Evolutionary conservation across 352 stramenopile species (phyloP), one percentile per base, ranked within the genome.

Genomic region (Globisporangium splendens): DNA sequence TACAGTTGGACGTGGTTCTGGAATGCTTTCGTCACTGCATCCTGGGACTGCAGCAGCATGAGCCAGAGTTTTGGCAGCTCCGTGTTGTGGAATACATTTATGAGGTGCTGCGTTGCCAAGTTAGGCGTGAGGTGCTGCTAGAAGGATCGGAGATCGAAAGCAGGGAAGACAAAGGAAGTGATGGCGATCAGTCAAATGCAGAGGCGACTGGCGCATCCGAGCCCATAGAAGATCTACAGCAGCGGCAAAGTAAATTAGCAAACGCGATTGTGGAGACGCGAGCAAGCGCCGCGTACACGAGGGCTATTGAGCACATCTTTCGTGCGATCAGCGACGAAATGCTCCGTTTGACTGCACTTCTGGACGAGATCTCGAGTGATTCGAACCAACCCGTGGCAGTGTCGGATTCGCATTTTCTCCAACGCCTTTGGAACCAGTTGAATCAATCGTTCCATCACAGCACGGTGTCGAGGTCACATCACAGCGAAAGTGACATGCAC

Each of bases 1-100:
- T 11, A 8, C 44, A 82, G 72, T 51, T 82, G 5, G 61, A 65
- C 18, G 66, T 51, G 24, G 11, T 72, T 28, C 35, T 85, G 18
- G n/a, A 22, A 14, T 28, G 38, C 15, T 88, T 89, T 28, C 60
- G 73, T 39, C 47, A 17, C 2, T 71, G 55, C 1, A 47, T 88
- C 13, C 17, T 72, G 35, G 54, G 50, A 22, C 49, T 86, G 3
- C 55, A 72, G 13, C 18, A 46, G 0, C 58, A 71, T 6, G 79
- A 89, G 51, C 73, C 77, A 21, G 63, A 61, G 0, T 85, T 88
- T 46, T 89, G 79, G 79, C 63, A 88, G 53, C 56, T 88, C 24
- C 63, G 65, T 13, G 49, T 86, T 28, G 69, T 80, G 15, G 33
- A 83, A 35, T 69, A 57, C 35, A 76, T 90, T 17, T 63, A 65